phyloP scores from a whole-genome alignment of 2,329 filamentous ascomycete species.

The Tolypocladium pustulatum region DNA sequence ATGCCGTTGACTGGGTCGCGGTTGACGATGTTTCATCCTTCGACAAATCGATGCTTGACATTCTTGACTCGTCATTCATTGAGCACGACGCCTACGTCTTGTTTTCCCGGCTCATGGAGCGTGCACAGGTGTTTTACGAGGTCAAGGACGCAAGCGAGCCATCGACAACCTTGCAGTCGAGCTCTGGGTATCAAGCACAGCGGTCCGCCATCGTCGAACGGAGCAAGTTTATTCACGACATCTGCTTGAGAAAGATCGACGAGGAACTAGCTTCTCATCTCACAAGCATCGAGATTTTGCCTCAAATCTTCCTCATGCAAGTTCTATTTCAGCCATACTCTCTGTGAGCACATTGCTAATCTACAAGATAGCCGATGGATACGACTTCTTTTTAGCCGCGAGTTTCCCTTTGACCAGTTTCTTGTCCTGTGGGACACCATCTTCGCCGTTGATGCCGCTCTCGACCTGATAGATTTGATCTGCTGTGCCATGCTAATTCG shows the following conservation, averaged over 20 bases:
- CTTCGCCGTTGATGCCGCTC: slow-evolving; percentile 72
- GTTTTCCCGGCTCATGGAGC: slow-evolving; percentile 81
- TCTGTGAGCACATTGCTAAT: background rate
- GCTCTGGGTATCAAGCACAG: slow-evolving; percentile 20
- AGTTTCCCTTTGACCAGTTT: slow-evolving; percentile 81
- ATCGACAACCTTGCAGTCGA: slow-evolving; percentile 7
- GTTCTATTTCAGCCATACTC: slow-evolving; percentile 9
- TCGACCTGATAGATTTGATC: slow-evolving; percentile 80
- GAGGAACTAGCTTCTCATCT: slow-evolving; percentile 76
- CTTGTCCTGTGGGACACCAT: slow-evolving; percentile 83
- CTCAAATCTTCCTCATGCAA: slow-evolving; percentile 92
- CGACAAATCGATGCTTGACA: slow-evolving; percentile 48
- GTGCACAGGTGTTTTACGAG: slow-evolving; percentile 79
- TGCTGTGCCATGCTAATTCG: slow-evolving; percentile 89
- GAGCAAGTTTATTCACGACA: slow-evolving; percentile 79
- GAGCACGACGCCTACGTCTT: slow-evolving; percentile 88
- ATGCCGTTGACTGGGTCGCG: slow-evolving; percentile 53
- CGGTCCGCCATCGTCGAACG: slow-evolving; percentile 62
- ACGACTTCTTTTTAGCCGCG: slow-evolving; percentile 80
- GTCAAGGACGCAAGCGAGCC: slow-evolving; percentile 24
- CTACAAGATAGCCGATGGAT: slow-evolving; percentile 68
- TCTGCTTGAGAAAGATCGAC: slow-evolving; percentile 67
- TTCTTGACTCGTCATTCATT: slow-evolving; percentile 62
- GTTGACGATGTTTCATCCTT: slow-evolving; percentile 19
- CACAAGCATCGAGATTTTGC: slow-evolving; percentile 75